Percentiles rank a stretch among this genome's conserved stretches.
These are phyloP conservation scores for Colletotrichum godetiae DNA, from an alignment of 2,329 filamentous ascomycete species.

Conservation along the genomic window DNA sequence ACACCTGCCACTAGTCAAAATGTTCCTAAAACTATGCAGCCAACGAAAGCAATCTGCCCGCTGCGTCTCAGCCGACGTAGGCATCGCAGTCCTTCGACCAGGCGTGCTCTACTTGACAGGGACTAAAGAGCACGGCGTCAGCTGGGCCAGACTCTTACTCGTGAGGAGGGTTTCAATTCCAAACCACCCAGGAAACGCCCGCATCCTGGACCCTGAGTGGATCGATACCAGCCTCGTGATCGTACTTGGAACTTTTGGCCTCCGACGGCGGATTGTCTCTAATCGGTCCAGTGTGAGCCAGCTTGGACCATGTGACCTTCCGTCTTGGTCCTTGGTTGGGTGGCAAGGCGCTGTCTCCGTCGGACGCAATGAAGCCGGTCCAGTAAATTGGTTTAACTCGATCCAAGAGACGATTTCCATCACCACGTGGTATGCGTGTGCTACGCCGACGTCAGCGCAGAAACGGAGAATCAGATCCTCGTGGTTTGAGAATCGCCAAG, in stretches of 20 bases:
- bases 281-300: neutral
- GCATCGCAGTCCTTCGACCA: neutral
- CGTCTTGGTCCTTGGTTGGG: neutral
- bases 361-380: neutral
- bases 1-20: neutral
- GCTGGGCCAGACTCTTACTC: no score
- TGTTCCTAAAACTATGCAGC: neutral
- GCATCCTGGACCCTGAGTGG: no score
- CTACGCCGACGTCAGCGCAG: neutral
- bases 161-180: no score
- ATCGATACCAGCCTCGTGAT: no score
- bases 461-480: neutral
- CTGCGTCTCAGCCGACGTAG: neutral
- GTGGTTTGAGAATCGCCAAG: neutral
- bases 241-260: no score
- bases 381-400: neutral
- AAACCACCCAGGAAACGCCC: no score
- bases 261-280: neutral
- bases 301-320: neutral
- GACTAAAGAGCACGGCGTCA: no score
- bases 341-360: neutral
- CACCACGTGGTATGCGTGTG: neutral
- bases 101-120: no score
- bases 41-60: neutral
- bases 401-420: neutral